A percentile compares a stretch with the other conserved stretches of the same genome.
These are phyloP conservation scores for Cordia subcordata DNA, from an alignment of 257 asterid species.

Conservation along the genomic window DNA sequence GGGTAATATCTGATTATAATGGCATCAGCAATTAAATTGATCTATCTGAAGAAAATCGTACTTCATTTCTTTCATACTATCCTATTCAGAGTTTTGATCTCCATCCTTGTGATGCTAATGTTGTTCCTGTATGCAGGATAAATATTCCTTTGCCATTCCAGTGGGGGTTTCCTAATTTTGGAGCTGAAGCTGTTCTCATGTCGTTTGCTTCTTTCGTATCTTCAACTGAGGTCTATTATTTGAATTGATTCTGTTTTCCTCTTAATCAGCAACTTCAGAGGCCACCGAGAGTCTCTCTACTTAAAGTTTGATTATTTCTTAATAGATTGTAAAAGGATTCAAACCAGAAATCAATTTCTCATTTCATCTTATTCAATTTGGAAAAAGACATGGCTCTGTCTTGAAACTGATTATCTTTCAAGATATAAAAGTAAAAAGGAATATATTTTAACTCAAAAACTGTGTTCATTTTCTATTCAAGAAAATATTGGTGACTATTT, in stretches of 20 bases:
- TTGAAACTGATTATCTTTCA: neutral
- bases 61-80: neutral
- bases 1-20: too few species aligned
- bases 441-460: neutral
- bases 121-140: slow-evolving; percentile 40
- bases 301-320: too few species aligned
- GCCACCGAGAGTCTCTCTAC: too few species aligned
- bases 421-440: too few species aligned
- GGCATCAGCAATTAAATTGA: too few species aligned
- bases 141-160: slow-evolving; percentile 66
- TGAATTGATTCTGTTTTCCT: neutral
- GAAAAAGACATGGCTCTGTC: neutral
- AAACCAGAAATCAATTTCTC: too few species aligned
- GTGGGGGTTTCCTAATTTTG: slow-evolving; percentile 89
- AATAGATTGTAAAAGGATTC: too few species aligned
- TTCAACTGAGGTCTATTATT: slow-evolving; percentile 52
- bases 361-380: neutral
- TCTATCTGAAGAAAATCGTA: neutral
- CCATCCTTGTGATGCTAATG: neutral
- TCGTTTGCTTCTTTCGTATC: slow-evolving; percentile 64
- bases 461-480: neutral
- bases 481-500: neutral
- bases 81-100: neutral
- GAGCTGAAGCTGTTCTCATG: slow-evolving; percentile 41
- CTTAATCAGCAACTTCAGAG: too few species aligned